These are phyloP conservation scores for Capillidium heterosporum DNA, from an alignment of 371 early-diverging fungal genomes.

Conservation along the genomic window DNA sequence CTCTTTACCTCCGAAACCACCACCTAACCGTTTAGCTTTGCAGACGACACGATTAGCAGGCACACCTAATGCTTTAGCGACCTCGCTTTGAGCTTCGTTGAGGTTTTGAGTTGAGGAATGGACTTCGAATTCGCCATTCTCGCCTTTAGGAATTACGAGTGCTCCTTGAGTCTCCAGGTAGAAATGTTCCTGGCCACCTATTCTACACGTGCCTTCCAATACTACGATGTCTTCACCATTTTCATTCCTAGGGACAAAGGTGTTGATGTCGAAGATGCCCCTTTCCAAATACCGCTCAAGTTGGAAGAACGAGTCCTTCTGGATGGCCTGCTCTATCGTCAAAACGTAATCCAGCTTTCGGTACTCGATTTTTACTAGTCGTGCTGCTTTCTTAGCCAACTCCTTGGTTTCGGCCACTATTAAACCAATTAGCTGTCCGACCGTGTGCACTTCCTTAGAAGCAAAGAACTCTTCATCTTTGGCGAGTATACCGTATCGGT, in stretches of 20 bases:
- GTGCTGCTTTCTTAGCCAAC: conserved; percentile 38
- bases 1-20: conserved; percentile 73
- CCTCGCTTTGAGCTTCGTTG: conserved; percentile 36
- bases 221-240: conserved; percentile 25
- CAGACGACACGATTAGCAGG: conserved; percentile 34
- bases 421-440: conserved; percentile 52
- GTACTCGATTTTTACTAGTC: conserved; percentile 41
- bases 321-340: conserved; percentile 51
- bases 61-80: conserved; percentile 40
- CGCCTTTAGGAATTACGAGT: conserved; percentile 40
- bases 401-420: conserved; percentile 39
- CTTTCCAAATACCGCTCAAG: conserved; percentile 20
- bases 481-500: conserved; percentile 23
- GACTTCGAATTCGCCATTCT: conserved; percentile 50
- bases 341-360: conserved; percentile 35
- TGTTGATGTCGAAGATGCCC: conserved; percentile 27
- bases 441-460: conserved; percentile 26
- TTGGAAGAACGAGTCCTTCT: conserved; percentile 28
- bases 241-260: conserved; percentile 22
- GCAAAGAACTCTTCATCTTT: conserved; percentile 59
- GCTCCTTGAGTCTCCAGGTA: conserved; percentile 50
- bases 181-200: conserved; percentile 51
- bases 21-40: conserved; percentile 53
- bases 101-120: conserved; percentile 53
- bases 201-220: conserved; percentile 12